phyloP scores from a whole-genome alignment of 371 early-diverging fungal species.

The Conidiobolus incongruus region DNA sequence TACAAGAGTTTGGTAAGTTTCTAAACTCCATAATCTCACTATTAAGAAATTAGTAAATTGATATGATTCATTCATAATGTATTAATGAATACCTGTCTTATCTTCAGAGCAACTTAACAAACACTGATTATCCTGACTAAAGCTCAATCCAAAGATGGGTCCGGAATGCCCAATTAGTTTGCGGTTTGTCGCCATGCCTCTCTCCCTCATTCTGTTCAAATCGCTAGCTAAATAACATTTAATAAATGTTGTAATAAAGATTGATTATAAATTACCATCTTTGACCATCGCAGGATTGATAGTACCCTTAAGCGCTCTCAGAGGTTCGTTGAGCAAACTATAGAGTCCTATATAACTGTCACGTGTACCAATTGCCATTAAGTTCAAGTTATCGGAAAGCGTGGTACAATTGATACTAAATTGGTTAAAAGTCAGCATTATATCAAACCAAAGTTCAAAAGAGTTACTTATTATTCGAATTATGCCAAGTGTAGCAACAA shows the following conservation, averaged over 20 bases:
- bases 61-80: neutral
- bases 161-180: constrained; percentile 90
- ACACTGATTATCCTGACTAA: constrained; percentile 74
- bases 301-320: constrained; percentile 27
- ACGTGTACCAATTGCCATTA: constrained; percentile 69
- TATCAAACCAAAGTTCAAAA: neutral
- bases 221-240: constrained; percentile 14
- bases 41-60: neutral
- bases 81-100: constrained; percentile 42
- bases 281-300: constrained; percentile 25
- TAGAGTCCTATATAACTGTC: constrained; percentile 79
- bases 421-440: neutral
- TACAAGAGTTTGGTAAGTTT: constrained; percentile 72
- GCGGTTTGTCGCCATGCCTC: constrained; percentile 23
- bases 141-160: constrained; percentile 81
- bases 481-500: constrained; percentile 95
- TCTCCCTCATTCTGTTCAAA: constrained; percentile 21
- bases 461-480: constrained; percentile 60
- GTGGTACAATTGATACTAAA: constrained; percentile 44
- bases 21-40: constrained; percentile 92
- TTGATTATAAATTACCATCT: constrained; percentile 14
- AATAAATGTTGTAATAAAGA: neutral
- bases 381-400: constrained; percentile 47
- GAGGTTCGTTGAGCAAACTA: constrained; percentile 47
- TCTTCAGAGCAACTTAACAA: constrained; percentile 92